Evolutionary conservation across 108 stramenopile species (phyloP), one percentile per base, ranked within the genome.

Genomic region (Aurantiochytrium sp.): DNA sequence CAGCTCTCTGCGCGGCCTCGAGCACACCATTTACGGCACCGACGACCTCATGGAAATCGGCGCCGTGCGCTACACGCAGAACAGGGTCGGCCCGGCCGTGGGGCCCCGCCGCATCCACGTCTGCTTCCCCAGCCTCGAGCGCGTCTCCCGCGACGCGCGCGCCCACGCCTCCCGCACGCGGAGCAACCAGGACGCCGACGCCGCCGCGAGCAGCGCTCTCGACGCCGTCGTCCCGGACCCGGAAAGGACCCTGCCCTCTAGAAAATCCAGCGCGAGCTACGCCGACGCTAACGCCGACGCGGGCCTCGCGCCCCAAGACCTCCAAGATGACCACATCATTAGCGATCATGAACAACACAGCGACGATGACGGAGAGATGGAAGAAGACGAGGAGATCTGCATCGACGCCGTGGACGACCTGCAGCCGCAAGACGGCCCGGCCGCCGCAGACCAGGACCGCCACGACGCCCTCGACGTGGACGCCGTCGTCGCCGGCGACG

Each of bases 51-150:
- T 41, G 21, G 73, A 81, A 24, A 17, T 81, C 39, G 73, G 73
- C 21, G 73, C 73, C 12, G 45, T 81, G 42, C 73, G 73, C 27
- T 81, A 81, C 73, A 81, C 73, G 73, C 73, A 81, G 24, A 81
- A 81, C 73, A 41, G 73, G 27, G 19, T 81, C 39, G 73, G 73
- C 2, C 73, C 21, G 10, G 73, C 73, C 27, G 73, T 81, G 2
- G 73, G 73, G 30, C 73, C 73, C 8, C 73, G 73, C 73, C 73
- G 73, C 4, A 81, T 81, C 3, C 73, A 81, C 2, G 73, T 81
- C 24, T 81, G 73, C 45, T 81, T 81, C 24, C 73, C 73, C 24
- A 81, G 73, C 39, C 42, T 81, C 1, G 59, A 65, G 2, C 59
- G 59, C 24, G 34, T 19, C 32, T 34, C 59, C 8, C 59, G 59